Conservation (phyloP, 305 asterid genomes). For the Fraxinus albicans region DNA sequence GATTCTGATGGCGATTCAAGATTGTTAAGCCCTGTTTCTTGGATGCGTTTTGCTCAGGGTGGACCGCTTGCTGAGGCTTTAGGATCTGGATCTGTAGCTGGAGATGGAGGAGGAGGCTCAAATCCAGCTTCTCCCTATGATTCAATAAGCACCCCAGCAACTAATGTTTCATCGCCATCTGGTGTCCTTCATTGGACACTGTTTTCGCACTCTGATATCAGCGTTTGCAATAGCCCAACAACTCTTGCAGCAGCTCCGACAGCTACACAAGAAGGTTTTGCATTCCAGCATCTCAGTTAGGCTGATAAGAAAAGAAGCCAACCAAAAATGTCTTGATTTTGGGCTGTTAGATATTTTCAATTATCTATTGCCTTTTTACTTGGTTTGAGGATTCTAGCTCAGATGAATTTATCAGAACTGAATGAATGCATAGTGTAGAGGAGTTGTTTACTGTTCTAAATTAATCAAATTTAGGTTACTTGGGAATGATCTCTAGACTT, state of each 20-base stretch:
- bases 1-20: conserved; percentile 9
- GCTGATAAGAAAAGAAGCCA: background rate
- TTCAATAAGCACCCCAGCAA: conserved; percentile 41
- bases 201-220: conserved; percentile 67
- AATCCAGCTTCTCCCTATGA: conserved; percentile 44
- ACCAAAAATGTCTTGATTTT: background rate
- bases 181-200: conserved; percentile 60
- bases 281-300: background rate
- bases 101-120: background rate
- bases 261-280: background rate
- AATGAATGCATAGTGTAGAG: background rate
- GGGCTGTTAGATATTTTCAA: background rate
- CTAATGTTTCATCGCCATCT: conserved; percentile 64
- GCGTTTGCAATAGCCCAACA: conserved; percentile 71
- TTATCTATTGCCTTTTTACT: background rate
- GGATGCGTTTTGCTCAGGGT: conserved; percentile 54
- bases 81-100: conserved; percentile 33
- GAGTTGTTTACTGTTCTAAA: background rate
- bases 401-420: background rate
- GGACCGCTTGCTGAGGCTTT: conserved; percentile 87
- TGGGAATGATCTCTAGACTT: background rate
- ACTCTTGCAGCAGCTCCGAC: conserved; percentile 29
- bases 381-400: background rate
- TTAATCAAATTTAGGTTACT: background rate
- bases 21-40: conserved; percentile 34